phyloP scores from a whole-genome alignment of 805 yeast genomes.

The Sugiyamaella marilandica region DNA sequence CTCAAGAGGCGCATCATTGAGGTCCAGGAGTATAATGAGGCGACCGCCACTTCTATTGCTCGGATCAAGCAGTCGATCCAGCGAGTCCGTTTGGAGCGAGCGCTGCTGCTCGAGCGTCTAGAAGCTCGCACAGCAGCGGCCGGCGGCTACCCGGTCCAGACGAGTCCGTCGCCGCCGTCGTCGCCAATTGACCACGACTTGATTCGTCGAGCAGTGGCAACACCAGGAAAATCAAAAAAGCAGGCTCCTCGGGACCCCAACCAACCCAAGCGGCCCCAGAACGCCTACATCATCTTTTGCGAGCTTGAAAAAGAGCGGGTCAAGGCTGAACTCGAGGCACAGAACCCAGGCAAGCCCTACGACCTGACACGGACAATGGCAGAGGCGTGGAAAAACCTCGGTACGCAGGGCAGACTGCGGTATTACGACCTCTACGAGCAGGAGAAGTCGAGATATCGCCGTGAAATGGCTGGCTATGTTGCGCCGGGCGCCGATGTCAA shows the following conservation, averaged over 20 bases:
- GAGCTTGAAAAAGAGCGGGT: slow-evolving; percentile 77
- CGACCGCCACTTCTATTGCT: slow-evolving; percentile 67
- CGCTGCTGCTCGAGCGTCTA: slow-evolving; percentile 71
- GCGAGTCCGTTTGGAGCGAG: slow-evolving; percentile 76
- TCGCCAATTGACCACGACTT: slow-evolving; percentile 17
- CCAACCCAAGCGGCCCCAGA: slow-evolving; percentile 83
- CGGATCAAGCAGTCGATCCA: slow-evolving; percentile 73
- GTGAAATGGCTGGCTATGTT: slow-evolving; percentile 57
- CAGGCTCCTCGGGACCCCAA: slow-evolving; percentile 65
- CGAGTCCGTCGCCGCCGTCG: slow-evolving; percentile 28
- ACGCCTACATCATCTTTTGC: slow-evolving; percentile 83
- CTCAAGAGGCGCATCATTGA: slow-evolving; percentile 63
- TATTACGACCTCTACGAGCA: slow-evolving; percentile 71
- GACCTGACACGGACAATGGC: slow-evolving; percentile 77
- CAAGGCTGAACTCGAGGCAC: slow-evolving; percentile 52
- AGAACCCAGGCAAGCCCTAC: slow-evolving; percentile 41
- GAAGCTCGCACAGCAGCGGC: slow-evolving; percentile 43
- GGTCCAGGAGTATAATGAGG: slow-evolving; percentile 72
- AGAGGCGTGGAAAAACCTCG: slow-evolving; percentile 76
- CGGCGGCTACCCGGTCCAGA: slow-evolving; percentile 27
- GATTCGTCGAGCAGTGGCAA: slow-evolving; percentile 6
- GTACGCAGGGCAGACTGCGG: slow-evolving; percentile 51
- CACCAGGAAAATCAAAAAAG: slow-evolving; percentile 24
- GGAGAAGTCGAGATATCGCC: slow-evolving; percentile 69
- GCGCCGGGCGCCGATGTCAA: slow-evolving; percentile 21